A percentile compares a stretch with the other conserved stretches of the same genome.
These are phyloP conservation scores for Dioszegia aurantiaca DNA, from an alignment of 768 basidiomycete genomes.

Conservation along the genomic window DNA sequence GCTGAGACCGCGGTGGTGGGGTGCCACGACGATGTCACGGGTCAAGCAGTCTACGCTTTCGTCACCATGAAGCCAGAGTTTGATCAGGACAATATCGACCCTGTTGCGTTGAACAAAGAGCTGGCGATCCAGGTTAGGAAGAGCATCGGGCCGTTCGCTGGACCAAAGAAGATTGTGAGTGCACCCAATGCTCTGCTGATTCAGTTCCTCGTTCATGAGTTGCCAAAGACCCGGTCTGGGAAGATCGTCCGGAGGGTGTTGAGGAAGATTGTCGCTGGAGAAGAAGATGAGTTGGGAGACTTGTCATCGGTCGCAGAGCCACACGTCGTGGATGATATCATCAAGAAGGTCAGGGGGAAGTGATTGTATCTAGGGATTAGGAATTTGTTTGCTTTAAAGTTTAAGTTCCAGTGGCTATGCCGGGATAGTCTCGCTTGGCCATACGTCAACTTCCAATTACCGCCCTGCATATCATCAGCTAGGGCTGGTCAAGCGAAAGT, in stretches of 20 bases:
- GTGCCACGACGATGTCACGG: slow-evolving; percentile 51
- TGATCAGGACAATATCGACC: slow-evolving; percentile 67
- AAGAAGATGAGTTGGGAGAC: slow-evolving; percentile 89
- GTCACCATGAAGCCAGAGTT: slow-evolving; percentile 95
- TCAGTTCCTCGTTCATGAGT: slow-evolving; percentile 57
- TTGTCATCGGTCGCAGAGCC: slow-evolving; percentile 91
- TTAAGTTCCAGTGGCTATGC: too few relatives aligned
- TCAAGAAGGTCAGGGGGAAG: slow-evolving; percentile 4
- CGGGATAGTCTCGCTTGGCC: too few relatives aligned
- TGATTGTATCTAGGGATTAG: too few relatives aligned
- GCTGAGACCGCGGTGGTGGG: slow-evolving; percentile 78
- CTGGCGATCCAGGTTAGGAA: slow-evolving; percentile 92
- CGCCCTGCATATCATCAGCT: too few relatives aligned
- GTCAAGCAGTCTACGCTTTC: slow-evolving; percentile 79
- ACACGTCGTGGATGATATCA: slow-evolving; percentile 68
- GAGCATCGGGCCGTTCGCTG: slow-evolving; percentile 95
- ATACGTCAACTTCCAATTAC: too few relatives aligned
- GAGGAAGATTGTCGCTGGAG: slow-evolving; percentile 83
- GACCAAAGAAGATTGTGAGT: slow-evolving; percentile 86
- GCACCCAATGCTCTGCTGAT: slow-evolving; percentile 10
- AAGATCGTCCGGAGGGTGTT: slow-evolving; percentile 96
- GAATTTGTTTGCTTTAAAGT: too few relatives aligned
- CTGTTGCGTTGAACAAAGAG: slow-evolving; percentile 73
- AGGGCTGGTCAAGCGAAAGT: too few relatives aligned
- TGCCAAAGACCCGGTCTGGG: slow-evolving; percentile 92